Base-by-base conservation (phyloP, 2,329 filamentous ascomycete genomes). In the Harringtonia aguacate region DNA sequence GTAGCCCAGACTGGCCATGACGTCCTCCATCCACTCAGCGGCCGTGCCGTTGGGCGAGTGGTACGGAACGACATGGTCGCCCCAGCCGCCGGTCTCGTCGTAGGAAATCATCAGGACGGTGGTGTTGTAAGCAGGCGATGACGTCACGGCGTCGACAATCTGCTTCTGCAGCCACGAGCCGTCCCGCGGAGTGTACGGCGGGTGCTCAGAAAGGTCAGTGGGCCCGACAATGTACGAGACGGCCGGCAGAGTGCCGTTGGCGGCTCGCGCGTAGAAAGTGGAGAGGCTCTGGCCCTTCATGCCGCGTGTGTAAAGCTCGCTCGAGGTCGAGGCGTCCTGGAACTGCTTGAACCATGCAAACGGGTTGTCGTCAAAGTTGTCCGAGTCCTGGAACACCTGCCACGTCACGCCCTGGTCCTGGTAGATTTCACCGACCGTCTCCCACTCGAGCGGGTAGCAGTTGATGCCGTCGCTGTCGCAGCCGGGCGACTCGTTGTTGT, bases 101-200 rank as follows among this genome's bases (percentile, higher is more conserved):
- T 64, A 71, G 42, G 65, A 68, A 45, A 72, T 64, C 46, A 70
- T 66, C 39, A 72, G 54, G 0, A 61, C 64, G 2, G 70, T 74
- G 18, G 61, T 63, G 36, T 61, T 60, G 52, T 74, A 77, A 36
- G 63, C 64, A 5, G 68, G 68, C 18, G 70, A 70, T 41, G 60
- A 61, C 13, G 64, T 67, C 5, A 77, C 67, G 4, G 70, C 68
- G 44, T 73, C 61, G 15, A 72, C 67, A 6, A 77, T 59, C 52
- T 71, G 59, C 52, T 69, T 65, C 53, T 75, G 69, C 31, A 77
- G 58, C 71, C 72, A 77, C 4, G 63, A 70, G n/a, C 72, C 73
- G 46, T 76, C 72, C 44, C 63, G 66, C 2, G 73, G 72, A 36
- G 64, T 61, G 50, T 69, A 74, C 0, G 72, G 70, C 3, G 71